Evolutionary conservation across 164 flowering plant species (phyloP), one percentile per base, ranked within the genome.

Genomic region (Tetracentron sinense): DNA sequence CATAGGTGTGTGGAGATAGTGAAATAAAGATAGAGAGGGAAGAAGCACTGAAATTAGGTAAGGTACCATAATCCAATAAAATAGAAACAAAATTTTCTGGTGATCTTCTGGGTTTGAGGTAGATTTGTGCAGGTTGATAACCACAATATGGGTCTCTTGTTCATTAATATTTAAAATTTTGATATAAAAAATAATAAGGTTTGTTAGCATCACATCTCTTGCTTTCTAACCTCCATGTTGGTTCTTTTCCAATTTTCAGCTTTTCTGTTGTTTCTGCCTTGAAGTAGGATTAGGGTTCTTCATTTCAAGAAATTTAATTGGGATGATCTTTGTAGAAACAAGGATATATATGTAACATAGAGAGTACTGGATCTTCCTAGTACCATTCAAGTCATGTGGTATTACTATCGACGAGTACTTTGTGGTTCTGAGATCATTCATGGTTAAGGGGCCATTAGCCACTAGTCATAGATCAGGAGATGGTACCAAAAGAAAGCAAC

Each of bases 51-150:
- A 51, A 48, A 66, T 57, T 51, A 26, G 58, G 49, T 42, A 38
- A 66, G 19, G 15, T 33, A 2, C 14, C 19, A 15, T 5, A 28
- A 33, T 33, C 2, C 21, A 47, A 26, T 14, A 60, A 10, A n/a
- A 51, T n/a, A n/a, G 44, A 22, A 33, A 62, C 5, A 49, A 49
- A 33, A 62, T 12, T 30, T 23, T 35, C 26, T 33, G 6, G 6
- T 35, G 17, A 57, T 20, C 25, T 56, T n/a, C 7, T 28, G 44
- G 20, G 22, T 35, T 33, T 46, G 46, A 4, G 51, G 19, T 35
- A 42, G 12, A 3, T 20, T 25, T 49, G 69, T 27, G 50, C 63
- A 66, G 57, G 64, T 42, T 67, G 64, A 52, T 67, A 52, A 67
- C 64, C 64, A 46, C 27, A 60, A 44, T 22, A 7, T 48, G 63